A percentile compares a stretch with the other conserved stretches of the same genome.
These are phyloP conservation scores for Quercus berberidifolia DNA, from an alignment of 306 rosid genomes.

Conservation along the genomic window DNA sequence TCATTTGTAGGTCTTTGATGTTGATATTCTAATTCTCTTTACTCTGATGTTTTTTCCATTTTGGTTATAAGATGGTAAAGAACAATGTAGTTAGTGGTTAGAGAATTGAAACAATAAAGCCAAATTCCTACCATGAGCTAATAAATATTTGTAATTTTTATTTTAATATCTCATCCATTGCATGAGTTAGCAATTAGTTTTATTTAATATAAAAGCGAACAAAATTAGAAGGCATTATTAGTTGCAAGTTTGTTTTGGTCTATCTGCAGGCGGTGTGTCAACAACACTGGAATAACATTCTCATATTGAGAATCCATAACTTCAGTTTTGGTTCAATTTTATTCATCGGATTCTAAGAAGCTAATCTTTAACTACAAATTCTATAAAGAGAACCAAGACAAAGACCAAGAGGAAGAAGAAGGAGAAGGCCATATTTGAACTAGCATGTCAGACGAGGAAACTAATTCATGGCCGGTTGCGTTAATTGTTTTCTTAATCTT, in stretches of 20 bases:
- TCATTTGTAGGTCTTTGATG: too few relatives aligned
- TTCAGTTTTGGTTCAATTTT: constrained; percentile 3
- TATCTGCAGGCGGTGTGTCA: constrained; percentile 7
- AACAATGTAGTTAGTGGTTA: too few relatives aligned
- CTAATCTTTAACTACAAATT: constrained; percentile 8
- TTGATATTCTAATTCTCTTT: too few relatives aligned
- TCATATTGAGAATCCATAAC: neutral
- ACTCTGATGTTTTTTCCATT: too few relatives aligned
- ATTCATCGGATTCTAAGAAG: constrained; percentile 9
- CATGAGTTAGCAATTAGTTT: neutral
- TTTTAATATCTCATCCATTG: neutral
- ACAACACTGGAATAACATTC: constrained; percentile 17
- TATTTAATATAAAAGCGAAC: neutral
- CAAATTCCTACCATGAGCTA: too few relatives aligned
- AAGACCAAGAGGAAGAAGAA: neutral
- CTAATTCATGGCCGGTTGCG: constrained; percentile 30
- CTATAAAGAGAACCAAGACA: constrained; percentile 6
- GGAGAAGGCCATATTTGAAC: neutral
- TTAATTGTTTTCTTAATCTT: constrained; percentile 37
- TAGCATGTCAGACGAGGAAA: constrained; percentile 53
- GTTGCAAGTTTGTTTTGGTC: constrained; percentile 25
- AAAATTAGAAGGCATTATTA: neutral
- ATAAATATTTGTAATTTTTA: neutral
- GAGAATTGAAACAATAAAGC: too few relatives aligned
- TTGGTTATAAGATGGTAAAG: too few relatives aligned